These are phyloP conservation scores for Fusarium sp. DNA, from an alignment of 2,329 filamentous ascomycete genomes.

Conservation along the genomic window DNA sequence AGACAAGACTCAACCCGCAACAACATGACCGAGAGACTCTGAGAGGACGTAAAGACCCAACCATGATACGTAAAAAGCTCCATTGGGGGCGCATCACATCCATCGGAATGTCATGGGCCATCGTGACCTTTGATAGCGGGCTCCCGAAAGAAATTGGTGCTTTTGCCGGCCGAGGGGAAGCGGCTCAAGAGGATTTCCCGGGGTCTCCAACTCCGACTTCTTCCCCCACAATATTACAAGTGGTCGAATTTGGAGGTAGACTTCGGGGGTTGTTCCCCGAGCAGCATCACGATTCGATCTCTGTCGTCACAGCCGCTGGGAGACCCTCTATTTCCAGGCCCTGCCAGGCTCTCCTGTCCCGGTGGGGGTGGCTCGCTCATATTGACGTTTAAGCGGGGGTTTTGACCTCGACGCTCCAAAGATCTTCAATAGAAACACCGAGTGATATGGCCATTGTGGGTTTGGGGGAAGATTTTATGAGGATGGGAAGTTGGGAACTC, in stretches of 20 bases:
- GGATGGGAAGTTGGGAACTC: background rate
- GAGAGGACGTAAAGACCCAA: background rate
- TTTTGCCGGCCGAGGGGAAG: constrained; percentile 42
- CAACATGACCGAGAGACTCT: constrained; percentile 28
- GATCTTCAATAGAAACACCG: constrained; percentile 27
- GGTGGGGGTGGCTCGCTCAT: constrained; percentile 40
- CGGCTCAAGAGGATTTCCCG: constrained; percentile 49
- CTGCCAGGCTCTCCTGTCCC: constrained; percentile 8
- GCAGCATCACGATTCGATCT: constrained; percentile 17
- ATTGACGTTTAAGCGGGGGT: constrained; percentile 34
- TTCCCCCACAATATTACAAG: constrained; percentile 35
- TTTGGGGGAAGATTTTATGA: constrained; percentile 15
- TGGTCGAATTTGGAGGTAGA: background rate
- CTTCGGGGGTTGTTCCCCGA: constrained; percentile 20
- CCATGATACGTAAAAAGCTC: constrained; percentile 19
- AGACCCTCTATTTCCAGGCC: constrained; percentile 18
- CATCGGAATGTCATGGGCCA: constrained; percentile 35
- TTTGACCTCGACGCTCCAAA: background rate
- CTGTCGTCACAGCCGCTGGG: constrained; percentile 20
- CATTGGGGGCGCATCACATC: constrained; percentile 26
- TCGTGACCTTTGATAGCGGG: constrained; percentile 29
- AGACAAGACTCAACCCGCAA: constrained; percentile 6
- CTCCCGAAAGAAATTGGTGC: constrained; percentile 29
- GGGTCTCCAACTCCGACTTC: constrained; percentile 39
- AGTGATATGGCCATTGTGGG: constrained; percentile 14